Evolutionary conservation across 2,329 filamentous ascomycete species (phyloP).

Genomic region (Ceratocystis cacaofunesta): DNA sequence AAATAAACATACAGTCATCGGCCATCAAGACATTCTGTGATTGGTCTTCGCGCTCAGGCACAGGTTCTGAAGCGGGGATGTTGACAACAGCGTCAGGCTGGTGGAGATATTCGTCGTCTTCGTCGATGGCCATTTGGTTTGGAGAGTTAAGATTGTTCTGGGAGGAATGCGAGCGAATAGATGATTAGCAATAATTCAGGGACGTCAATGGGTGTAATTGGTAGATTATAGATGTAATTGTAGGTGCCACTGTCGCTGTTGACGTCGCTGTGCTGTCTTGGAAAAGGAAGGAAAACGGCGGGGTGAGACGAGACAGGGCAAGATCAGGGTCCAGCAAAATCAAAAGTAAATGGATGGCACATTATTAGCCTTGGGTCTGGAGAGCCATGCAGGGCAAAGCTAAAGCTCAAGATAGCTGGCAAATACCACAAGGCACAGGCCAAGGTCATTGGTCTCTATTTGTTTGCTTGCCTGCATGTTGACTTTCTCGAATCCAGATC

Average conservation of each 20-base stretch:
- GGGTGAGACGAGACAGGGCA: background rate
- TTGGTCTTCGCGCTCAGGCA: constrained; percentile 8
- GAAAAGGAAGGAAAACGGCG: background rate
- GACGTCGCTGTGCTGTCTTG: background rate
- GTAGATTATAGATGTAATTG: background rate
- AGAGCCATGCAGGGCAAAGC: background rate
- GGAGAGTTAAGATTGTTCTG: constrained; percentile 10
- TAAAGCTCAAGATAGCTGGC: background rate
- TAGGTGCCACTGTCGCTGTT: background rate
- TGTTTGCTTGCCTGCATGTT: background rate
- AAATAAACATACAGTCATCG: constrained; percentile 14
- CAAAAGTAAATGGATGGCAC: background rate
- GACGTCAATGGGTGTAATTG: background rate
- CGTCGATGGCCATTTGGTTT: constrained; percentile 13
- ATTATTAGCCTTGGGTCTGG: background rate
- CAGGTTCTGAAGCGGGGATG: constrained; percentile 9
- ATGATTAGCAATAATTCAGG: background rate
- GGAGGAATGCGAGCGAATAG: background rate
- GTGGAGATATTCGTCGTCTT: constrained; percentile 8
- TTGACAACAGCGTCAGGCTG: constrained; percentile 13
- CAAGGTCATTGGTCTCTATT: background rate
- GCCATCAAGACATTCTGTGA: constrained; percentile 13
- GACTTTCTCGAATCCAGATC: background rate
- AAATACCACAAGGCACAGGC: background rate
- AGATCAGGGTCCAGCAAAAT: background rate